A percentile compares a stretch with the other conserved stretches of the same genome.
Conservation (phyloP, 1,284 basidiomycete species). For the Gomphus bonarii region DNA sequence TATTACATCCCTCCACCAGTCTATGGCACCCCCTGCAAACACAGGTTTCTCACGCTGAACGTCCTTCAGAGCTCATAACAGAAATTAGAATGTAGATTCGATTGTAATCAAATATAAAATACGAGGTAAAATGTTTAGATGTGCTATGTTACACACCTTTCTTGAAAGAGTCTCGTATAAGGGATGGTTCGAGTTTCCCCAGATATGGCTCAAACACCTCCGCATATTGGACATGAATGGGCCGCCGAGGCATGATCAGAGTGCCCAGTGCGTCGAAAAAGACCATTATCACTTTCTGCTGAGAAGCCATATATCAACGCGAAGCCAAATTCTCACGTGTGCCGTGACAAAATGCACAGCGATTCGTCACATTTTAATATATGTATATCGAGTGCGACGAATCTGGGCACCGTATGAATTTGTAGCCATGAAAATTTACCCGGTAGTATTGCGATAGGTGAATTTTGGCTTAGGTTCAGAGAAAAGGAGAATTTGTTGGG, state of each 20-base stretch:
- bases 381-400: too few species aligned
- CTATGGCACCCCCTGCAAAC: constrained; percentile 35
- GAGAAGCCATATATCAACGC: neutral
- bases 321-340: too few species aligned
- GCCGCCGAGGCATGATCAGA: constrained; percentile 49
- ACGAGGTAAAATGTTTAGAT: constrained; percentile 17
- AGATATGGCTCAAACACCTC: constrained; percentile 53
- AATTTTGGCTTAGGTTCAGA: too few species aligned
- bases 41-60: constrained; percentile 49
- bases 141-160: constrained; percentile 28
- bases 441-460: too few species aligned
- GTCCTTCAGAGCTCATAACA: constrained; percentile 46
- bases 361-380: too few species aligned
- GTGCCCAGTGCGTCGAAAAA: constrained; percentile 68
- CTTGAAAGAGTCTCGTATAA: constrained; percentile 56
- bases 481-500: too few species aligned
- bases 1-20: constrained; percentile 70
- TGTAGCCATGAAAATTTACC: too few species aligned
- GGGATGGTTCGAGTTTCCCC: constrained; percentile 41
- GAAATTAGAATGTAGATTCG: neutral
- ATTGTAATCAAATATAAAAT: neutral
- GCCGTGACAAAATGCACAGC: too few species aligned
- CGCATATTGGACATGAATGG: constrained; percentile 60
- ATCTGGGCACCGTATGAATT: too few species aligned
- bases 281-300: constrained; percentile 27